Percentiles rank a stretch among this genome's conserved stretches.
Evolutionary conservation across 1,284 basidiomycete species (phyloP).

Genomic region (Ganoderma leucocontextum): DNA sequence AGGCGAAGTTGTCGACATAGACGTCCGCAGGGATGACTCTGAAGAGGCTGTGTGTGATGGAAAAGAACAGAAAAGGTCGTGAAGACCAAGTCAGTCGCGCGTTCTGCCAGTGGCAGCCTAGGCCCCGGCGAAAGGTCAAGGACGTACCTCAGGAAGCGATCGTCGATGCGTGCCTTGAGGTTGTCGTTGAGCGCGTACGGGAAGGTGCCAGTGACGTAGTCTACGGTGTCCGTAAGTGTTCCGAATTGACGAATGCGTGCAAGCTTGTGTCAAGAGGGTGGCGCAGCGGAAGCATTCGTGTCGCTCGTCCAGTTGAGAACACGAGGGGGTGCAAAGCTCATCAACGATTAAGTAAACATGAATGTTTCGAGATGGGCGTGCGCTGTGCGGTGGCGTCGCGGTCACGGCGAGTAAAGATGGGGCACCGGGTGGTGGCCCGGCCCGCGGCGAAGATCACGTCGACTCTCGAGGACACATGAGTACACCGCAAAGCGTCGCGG

Average conservation of each 20-base stretch:
- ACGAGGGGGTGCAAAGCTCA: neutral
- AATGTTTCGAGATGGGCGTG: neutral
- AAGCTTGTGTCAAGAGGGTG: neutral
- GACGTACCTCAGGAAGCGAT: slow-evolving; percentile 57
- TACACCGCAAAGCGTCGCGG: neutral
- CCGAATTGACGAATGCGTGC: neutral
- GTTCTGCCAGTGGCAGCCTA: neutral
- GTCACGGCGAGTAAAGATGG: neutral
- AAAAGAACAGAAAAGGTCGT: neutral
- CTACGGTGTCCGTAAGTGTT: slow-evolving; percentile 42
- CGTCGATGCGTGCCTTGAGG: slow-evolving; percentile 24
- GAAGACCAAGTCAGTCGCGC: no score
- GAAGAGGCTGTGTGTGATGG: slow-evolving; percentile 44
- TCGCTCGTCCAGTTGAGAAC: neutral
- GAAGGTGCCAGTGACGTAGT: slow-evolving; percentile 65
- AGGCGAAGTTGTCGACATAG: slow-evolving; percentile 71
- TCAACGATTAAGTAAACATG: neutral
- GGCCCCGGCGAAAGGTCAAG: neutral
- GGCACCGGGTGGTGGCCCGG: neutral
- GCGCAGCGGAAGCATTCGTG: no score
- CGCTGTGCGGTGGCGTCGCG: neutral
- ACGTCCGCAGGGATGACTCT: slow-evolving; percentile 58
- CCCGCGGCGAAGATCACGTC: neutral
- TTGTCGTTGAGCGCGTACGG: slow-evolving; percentile 44
- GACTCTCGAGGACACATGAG: neutral